phyloP scores from a whole-genome alignment of 164 flowering plant species.

The Piper betle region DNA sequence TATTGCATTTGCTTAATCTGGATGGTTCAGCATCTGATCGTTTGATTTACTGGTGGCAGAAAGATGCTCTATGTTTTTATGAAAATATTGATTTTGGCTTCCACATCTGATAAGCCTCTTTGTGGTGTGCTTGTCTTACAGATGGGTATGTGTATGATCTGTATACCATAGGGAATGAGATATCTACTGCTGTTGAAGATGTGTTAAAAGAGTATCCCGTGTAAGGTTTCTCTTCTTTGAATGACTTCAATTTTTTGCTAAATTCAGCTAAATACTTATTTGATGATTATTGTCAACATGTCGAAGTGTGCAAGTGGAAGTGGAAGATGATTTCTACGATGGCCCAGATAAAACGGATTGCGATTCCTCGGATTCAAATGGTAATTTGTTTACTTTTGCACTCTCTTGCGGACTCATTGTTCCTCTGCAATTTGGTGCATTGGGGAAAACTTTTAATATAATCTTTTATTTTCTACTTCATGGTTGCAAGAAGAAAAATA shows the following conservation, averaged over 20 bases:
- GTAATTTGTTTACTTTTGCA: background rate
- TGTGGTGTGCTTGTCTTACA: background rate
- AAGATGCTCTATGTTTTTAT: no score
- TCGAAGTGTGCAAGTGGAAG: slow-evolving; percentile 1
- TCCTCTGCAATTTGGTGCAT: background rate
- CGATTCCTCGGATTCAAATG: background rate
- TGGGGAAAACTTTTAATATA: background rate
- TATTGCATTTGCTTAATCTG: background rate
- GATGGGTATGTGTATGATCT: slow-evolving; percentile 3
- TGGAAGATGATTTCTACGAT: background rate
- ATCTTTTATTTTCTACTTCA: background rate
- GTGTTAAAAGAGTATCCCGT: background rate
- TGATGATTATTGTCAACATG: background rate
- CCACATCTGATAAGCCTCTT: no score
- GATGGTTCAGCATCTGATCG: background rate
- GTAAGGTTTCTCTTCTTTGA: background rate
- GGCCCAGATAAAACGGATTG: background rate
- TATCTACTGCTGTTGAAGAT: background rate
- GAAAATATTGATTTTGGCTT: no score
- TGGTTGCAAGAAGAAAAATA: no score
- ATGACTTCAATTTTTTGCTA: background rate
- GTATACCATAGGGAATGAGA: background rate
- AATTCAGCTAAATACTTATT: background rate
- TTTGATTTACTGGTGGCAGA: background rate
- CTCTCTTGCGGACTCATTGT: background rate